These are phyloP conservation scores for Geoglossum glabrum DNA, from an alignment of 495 filamentous ascomycete species.

Conservation along the genomic window DNA sequence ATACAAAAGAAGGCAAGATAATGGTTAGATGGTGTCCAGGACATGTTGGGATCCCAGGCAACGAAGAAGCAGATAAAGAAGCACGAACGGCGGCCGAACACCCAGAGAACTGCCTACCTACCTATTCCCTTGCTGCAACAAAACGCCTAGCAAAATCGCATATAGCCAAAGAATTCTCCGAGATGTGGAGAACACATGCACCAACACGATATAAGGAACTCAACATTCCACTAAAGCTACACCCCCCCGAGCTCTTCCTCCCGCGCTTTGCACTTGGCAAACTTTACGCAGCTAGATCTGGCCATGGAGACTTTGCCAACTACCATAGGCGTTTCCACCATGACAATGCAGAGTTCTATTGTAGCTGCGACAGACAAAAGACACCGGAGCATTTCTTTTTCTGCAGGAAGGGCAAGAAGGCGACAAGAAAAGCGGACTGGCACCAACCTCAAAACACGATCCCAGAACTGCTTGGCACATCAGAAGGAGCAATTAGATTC, in stretches of 20 bases:
- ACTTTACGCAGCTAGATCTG: not conserved
- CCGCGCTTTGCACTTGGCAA: not conserved
- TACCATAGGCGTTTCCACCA: not conserved
- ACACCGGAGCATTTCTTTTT: no score
- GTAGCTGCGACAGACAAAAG: no score
- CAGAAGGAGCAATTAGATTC: no score
- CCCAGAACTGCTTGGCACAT: no score
- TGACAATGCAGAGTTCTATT: no score
- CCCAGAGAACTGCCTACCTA: not conserved
- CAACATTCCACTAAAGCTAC: not conserved
- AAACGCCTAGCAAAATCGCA: not conserved
- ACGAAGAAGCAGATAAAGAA: not conserved
- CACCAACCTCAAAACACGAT: no score
- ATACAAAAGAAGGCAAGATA: not conserved
- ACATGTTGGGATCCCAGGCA: not conserved
- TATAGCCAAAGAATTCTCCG: not conserved
- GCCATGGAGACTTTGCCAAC: not conserved
- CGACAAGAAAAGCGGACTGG: no score
- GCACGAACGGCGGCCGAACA: not conserved
- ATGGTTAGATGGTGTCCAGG: not conserved
- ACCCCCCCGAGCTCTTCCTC: not conserved
- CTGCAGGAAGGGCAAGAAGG: no score
- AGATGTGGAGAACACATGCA: not conserved
- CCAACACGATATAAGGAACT: not conserved
- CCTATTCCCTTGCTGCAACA: not conserved